A percentile compares a stretch with the other conserved stretches of the same genome.
Evolutionary conservation across 2,329 filamentous ascomycete genomes (phyloP).

Genomic region (Fusarium longipes): DNA sequence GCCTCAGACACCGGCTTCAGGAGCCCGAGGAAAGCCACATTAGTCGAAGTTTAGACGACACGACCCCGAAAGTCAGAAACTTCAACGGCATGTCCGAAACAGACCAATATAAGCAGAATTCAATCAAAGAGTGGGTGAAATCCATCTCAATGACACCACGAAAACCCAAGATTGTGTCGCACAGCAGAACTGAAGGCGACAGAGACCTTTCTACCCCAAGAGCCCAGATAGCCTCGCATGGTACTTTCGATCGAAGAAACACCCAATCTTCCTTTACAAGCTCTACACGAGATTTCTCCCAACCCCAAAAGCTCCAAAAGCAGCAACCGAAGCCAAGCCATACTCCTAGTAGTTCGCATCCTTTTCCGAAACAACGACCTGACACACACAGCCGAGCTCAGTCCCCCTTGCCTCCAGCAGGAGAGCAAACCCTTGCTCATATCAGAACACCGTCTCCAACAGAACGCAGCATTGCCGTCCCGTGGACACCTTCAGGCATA

Average conservation of each 20-base stretch:
- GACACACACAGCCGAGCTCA: constrained; percentile 11
- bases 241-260: not conserved
- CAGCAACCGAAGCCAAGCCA: not conserved
- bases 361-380: constrained; percentile 21
- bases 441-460: constrained; percentile 24
- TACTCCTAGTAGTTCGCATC: constrained; percentile 9
- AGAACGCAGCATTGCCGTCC: not conserved
- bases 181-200: not conserved
- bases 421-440: not conserved
- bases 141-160: constrained; percentile 20
- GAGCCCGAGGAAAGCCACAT: not conserved
- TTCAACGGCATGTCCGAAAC: constrained; percentile 3
- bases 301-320: constrained; percentile 11
- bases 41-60: not conserved
- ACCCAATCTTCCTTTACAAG: constrained; percentile 3
- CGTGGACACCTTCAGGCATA: constrained; percentile 41
- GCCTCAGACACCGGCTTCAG: constrained; percentile 14
- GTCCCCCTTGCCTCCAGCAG: not conserved
- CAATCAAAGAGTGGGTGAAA: constrained; percentile 23
- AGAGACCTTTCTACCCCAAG: not conserved
- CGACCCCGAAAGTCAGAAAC: constrained; percentile 6
- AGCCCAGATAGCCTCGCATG: not conserved
- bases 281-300: constrained; percentile 23
- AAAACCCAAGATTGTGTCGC: constrained; percentile 10
- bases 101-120: constrained; percentile 7